A percentile compares a stretch with the other conserved stretches of the same genome.
These are phyloP conservation scores for Terfezia boudieri DNA, from an alignment of 495 filamentous ascomycete species.

Conservation along the genomic window DNA sequence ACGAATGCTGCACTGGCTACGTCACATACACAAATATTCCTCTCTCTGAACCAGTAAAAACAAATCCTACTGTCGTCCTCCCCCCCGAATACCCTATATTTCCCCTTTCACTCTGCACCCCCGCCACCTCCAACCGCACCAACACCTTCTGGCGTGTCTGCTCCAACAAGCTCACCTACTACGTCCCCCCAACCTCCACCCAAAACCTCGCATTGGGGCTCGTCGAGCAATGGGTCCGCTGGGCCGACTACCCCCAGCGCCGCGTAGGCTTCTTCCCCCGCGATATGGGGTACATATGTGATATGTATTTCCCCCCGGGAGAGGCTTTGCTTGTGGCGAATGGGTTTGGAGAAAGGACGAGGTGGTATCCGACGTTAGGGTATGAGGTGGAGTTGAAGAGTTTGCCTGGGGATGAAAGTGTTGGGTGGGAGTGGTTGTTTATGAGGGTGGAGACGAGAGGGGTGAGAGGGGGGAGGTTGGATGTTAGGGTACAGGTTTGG, in stretches of 20 bases:
- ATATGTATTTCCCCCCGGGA: not conserved
- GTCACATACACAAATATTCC: no score
- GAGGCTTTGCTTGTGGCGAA: not conserved
- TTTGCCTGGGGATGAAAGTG: not conserved
- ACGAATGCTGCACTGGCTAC: no score
- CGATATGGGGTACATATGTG: not conserved
- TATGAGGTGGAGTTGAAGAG: not conserved
- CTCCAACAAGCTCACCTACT: not conserved
- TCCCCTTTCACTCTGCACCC: no score
- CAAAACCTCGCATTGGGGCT: not conserved
- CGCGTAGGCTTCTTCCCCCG: not conserved
- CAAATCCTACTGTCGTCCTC: no score
- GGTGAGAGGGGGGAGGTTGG: not conserved
- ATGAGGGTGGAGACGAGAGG: not conserved
- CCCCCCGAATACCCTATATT: no score
- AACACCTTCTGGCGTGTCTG: no score
- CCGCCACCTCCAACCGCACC: no score
- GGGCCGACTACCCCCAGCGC: not conserved
- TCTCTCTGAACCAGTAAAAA: no score
- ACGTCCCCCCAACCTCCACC: not conserved
- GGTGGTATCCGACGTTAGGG: not conserved
- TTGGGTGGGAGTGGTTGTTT: not conserved
- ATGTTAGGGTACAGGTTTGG: not conserved
- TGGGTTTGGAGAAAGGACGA: not conserved
- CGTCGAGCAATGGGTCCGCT: not conserved